Conservation (phyloP, 2,329 filamentous ascomycete species). For the Chrysoporthe deuterocubensis region DNA sequence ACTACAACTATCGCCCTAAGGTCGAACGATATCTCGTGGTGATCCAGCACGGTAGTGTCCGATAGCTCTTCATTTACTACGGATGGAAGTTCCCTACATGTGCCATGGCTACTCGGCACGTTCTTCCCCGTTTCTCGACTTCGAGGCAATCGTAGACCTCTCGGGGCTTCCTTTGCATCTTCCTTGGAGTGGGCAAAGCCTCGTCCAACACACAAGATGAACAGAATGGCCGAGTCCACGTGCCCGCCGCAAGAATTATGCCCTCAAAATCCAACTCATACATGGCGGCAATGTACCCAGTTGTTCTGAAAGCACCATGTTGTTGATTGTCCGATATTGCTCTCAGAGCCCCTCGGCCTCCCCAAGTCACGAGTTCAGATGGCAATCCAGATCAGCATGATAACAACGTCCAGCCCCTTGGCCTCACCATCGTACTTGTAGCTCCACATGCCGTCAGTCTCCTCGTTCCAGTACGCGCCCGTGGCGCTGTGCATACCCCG, state of each 20-base stretch:
- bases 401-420: slow-evolving; percentile 71
- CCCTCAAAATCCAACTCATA: not conserved
- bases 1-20: not conserved
- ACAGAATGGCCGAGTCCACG: not conserved
- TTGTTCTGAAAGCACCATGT: not conserved
- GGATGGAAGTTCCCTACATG: not conserved
- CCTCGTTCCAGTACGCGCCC: slow-evolving; percentile 88
- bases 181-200: slow-evolving; percentile 6
- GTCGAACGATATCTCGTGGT: not conserved
- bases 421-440: slow-evolving; percentile 78
- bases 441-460: slow-evolving; percentile 88
- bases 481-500: slow-evolving; percentile 89
- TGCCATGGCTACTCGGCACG: not conserved
- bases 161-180: not conserved
- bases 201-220: slow-evolving; percentile 13
- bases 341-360: not conserved
- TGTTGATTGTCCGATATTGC: not conserved
- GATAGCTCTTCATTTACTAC: not conserved
- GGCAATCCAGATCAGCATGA: slow-evolving; percentile 79
- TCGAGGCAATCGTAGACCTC: not conserved
- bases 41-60: not conserved
- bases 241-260: not conserved
- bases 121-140: not conserved
- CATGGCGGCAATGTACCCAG: not conserved
- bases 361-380: slow-evolving; percentile 47